phyloP scores from a whole-genome alignment of 148 eudicot species.

The Nepenthes mirabilis region DNA sequence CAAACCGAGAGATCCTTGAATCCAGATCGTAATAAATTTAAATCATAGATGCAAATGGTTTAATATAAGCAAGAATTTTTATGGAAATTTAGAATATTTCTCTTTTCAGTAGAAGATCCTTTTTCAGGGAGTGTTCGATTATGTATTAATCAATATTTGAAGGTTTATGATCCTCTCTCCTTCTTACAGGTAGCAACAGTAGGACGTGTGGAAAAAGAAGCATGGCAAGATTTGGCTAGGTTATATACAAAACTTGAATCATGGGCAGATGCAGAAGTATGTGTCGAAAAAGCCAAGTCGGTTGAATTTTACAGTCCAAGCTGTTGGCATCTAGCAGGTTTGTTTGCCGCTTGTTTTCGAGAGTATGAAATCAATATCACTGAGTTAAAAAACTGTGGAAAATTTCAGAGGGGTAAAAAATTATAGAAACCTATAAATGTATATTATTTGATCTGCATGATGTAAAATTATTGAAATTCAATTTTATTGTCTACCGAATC shows the following conservation, averaged over 20 bases:
- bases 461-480: not conserved
- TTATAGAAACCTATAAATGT: too few relatives aligned
- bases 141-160: not conserved
- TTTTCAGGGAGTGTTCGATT: too few relatives aligned
- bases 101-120: too few relatives aligned
- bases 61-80: too few relatives aligned
- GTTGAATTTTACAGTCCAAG: constrained; percentile 37
- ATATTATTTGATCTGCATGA: not conserved
- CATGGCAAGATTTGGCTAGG: constrained; percentile 77
- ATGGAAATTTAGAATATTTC: too few relatives aligned
- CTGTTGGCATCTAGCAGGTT: constrained; percentile 79
- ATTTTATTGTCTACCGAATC: too few relatives aligned
- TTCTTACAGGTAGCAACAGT: constrained; percentile 20
- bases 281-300: constrained; percentile 51
- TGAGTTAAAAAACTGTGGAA: too few relatives aligned
- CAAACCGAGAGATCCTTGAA: too few relatives aligned
- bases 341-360: not conserved
- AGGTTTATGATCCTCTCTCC: not conserved
- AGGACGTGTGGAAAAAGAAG: constrained; percentile 52
- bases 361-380: too few relatives aligned
- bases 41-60: too few relatives aligned
- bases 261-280: constrained; percentile 60
- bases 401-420: too few relatives aligned
- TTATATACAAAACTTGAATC: constrained; percentile 55
- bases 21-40: too few relatives aligned